A percentile compares a stretch with the other conserved stretches of the same genome.
phyloP scores from a whole-genome alignment of 2,329 filamentous ascomycete species.

The Ascochyta koolunga region DNA sequence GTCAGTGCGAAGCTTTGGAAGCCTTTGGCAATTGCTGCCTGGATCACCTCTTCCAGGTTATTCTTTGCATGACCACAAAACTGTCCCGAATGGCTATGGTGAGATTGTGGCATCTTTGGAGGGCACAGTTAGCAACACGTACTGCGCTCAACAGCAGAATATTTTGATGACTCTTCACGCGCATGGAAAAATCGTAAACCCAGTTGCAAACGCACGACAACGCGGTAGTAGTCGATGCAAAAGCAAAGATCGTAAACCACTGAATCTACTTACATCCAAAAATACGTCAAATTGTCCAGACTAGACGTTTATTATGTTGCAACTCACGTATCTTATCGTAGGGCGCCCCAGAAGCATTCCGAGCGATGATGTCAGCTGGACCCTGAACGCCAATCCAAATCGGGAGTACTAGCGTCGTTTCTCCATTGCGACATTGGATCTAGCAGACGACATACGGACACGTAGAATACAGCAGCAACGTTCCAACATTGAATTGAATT shows the following conservation, averaged over 20 bases:
- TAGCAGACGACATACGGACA: too few species aligned
- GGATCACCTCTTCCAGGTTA: slow-evolving; percentile 81
- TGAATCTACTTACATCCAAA: background rate
- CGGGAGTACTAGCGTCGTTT: too few species aligned
- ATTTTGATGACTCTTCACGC: slow-evolving; percentile 1
- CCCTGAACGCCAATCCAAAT: background rate
- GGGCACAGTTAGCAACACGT: background rate
- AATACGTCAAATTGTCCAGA: too few species aligned
- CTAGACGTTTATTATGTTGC: background rate
- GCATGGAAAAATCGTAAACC: too few species aligned
- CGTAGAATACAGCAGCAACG: too few species aligned
- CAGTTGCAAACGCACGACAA: background rate
- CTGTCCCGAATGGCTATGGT: slow-evolving; percentile 97
- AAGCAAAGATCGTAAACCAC: too few species aligned
- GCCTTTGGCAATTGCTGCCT: slow-evolving; percentile 75
- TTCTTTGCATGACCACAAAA: slow-evolving; percentile 91
- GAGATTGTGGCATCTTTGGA: slow-evolving; percentile 83
- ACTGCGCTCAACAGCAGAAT: background rate
- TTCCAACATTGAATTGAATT: too few species aligned
- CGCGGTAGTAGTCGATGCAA: too few species aligned
- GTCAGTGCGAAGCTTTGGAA: slow-evolving; percentile 87
- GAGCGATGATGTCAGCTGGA: slow-evolving; percentile 16
- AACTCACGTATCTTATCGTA: background rate
- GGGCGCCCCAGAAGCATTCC: slow-evolving; percentile 2
- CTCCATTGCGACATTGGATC: too few species aligned